Conservation (phyloP, 2,329 filamentous ascomycete genomes). For the Fusarium vanettenii region DNA sequence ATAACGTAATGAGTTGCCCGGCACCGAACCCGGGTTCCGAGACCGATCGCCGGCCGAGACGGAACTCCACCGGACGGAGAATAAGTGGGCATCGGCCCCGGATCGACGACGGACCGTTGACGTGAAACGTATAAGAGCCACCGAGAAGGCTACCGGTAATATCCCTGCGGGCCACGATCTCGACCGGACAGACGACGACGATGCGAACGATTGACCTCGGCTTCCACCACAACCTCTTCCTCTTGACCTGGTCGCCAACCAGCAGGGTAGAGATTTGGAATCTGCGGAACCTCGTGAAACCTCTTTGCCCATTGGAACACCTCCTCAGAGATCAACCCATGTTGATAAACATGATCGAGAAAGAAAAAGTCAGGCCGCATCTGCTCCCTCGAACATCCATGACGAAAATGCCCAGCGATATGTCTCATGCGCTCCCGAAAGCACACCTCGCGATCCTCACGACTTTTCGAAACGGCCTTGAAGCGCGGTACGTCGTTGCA, state of each 20-base stretch:
- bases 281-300: constrained; percentile 36
- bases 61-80: background rate
- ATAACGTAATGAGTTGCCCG: background rate
- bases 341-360: constrained; percentile 50
- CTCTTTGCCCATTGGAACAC: constrained; percentile 35
- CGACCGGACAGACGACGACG: background rate
- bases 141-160: background rate
- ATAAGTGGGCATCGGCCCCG: background rate
- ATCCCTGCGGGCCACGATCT: background rate
- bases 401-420: constrained; percentile 57
- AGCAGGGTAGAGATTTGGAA: constrained; percentile 19
- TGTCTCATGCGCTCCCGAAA: constrained; percentile 61
- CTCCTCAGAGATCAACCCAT: constrained; percentile 43
- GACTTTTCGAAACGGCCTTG: constrained; percentile 15
- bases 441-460: constrained; percentile 27
- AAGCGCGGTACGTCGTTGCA: constrained; percentile 57
- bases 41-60: background rate
- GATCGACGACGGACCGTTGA: background rate
- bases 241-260: constrained; percentile 20
- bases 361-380: constrained; percentile 56
- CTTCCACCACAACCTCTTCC: background rate
- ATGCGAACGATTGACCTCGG: constrained; percentile 18
- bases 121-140: background rate
- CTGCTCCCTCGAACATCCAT: constrained; percentile 34
- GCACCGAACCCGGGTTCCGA: background rate